These are phyloP conservation scores for Pseudotulostoma volvatum DNA, from an alignment of 495 filamentous ascomycete species.

Conservation along the genomic window DNA sequence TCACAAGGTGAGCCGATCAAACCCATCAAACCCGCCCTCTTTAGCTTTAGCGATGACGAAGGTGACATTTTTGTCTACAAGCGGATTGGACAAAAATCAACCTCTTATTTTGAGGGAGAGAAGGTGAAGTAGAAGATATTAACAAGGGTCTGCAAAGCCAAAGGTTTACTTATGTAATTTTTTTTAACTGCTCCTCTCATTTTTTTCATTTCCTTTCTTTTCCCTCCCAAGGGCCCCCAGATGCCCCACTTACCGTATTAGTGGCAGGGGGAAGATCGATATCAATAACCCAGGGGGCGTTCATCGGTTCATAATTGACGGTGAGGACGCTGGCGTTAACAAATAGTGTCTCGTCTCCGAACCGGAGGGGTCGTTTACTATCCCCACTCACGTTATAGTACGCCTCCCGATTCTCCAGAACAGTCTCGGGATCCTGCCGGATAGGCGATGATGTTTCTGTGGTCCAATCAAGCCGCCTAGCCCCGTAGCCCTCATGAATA, in stretches of 20 bases:
- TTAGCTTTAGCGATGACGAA: no score
- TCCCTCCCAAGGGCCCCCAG: no score
- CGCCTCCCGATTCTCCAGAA: conserved; percentile 26
- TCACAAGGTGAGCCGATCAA: no score
- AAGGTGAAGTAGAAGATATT: no score
- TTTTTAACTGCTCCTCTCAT: conserved; percentile 3
- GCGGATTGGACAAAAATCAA: no score
- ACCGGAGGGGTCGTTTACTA: conserved; percentile 17
- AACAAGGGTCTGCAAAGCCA: no score
- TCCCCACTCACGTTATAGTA: conserved; percentile 27
- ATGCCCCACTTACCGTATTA: no score
- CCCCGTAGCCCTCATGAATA: conserved; percentile 60
- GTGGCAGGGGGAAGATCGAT: conserved; percentile 32
- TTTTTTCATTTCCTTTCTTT: conserved; percentile 5
- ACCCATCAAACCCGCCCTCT: no score
- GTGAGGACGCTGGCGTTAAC: conserved; percentile 54
- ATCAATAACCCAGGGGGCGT: conserved; percentile 50
- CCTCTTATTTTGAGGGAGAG: no score
- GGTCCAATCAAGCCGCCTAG: conserved; percentile 39
- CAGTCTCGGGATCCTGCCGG: conserved; percentile 19
- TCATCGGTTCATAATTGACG: conserved; percentile 28
- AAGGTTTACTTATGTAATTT: conserved; percentile 2
- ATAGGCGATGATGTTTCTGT: conserved; percentile 12
- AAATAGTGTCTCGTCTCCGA: conserved; percentile 47
- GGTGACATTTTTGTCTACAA: no score